phyloP scores from a whole-genome alignment of 345 rosid genomes.

The Brassica cretica region DNA sequence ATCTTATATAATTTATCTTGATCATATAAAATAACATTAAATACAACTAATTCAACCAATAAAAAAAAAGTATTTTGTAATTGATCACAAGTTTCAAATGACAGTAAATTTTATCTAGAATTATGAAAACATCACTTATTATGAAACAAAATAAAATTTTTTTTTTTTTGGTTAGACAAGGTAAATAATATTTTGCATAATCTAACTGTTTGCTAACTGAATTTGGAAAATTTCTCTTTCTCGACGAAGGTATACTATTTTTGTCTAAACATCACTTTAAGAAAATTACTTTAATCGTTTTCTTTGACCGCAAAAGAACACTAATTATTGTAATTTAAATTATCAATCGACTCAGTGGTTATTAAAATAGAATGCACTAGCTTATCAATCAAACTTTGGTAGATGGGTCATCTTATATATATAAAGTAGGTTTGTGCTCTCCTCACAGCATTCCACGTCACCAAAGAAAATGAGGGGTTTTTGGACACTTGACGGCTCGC shows the following conservation, averaged over 20 bases:
- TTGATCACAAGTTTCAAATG: too few relatives aligned
- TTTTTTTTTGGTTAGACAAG: constrained; percentile 27
- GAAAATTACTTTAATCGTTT: background rate
- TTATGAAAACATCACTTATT: too few relatives aligned
- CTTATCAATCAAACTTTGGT: constrained; percentile 9
- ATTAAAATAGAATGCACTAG: constrained; percentile 14
- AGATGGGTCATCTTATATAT: background rate
- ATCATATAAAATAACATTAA: too few relatives aligned
- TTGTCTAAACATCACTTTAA: constrained; percentile 29
- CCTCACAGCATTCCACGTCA: too few relatives aligned
- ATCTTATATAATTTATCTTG: too few relatives aligned
- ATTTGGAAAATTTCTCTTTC: constrained; percentile 28
- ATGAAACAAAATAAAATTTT: too few relatives aligned
- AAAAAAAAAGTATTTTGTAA: too few relatives aligned
- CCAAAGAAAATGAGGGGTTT: too few relatives aligned
- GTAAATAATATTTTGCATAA: background rate
- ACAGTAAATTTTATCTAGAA: too few relatives aligned
- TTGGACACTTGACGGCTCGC: too few relatives aligned
- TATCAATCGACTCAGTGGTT: constrained; percentile 16
- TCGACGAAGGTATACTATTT: constrained; percentile 21
- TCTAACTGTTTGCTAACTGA: constrained; percentile 13
- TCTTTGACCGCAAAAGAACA: constrained; percentile 8
- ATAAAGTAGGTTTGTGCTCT: too few relatives aligned
- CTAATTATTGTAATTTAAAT: constrained; percentile 2
- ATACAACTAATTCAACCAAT: too few relatives aligned